Base-by-base conservation (phyloP, 495 filamentous ascomycete genomes). In the Hypoxylon perforatum region DNA sequence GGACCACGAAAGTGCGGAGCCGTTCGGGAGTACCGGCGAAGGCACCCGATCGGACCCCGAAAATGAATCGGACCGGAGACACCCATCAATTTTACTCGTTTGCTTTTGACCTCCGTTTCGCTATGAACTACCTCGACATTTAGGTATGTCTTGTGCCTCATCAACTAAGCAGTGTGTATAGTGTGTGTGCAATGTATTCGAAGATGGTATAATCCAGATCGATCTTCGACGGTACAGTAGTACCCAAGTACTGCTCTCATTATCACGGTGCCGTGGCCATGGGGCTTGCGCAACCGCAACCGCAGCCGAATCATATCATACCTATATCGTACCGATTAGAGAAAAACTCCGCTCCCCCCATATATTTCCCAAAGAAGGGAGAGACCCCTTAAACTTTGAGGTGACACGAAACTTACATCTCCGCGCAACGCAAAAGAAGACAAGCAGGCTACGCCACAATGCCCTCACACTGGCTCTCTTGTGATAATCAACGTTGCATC, bases 1-100 rank as follows among this genome's bases (percentile, higher is more conserved):
- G n/a, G n/a, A n/a, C n/a, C n/a, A 50, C 17, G 11, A 36, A 44
- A 42, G 45, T 57, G 53, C 61, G 61, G 61, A 57, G 52, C 61
- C 61, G 61, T 65, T 58, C 61, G 65, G 60, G 54, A 69, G 47
- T 42, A 59, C 65, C 65, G 65, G 60, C 59, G 63, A 55, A 44
- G 19, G 41, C 58, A 68, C 45, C 65, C 60, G 65, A 63, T 63
- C 59, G 65, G 59, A 10, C 36, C 36, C 65, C 65, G 65, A 69
- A 69, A 69, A 69, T 63, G 65, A 69, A 63, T 59, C 65, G 65
- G 65, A 63, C 59, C 59, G 65, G 65, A 15, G 35, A 44, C 22
- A n/a, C 53, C 65, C 46, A 62, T 55, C 48, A 15, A 44, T 52
- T 38, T 57, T 57, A 53, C 61, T 28, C 22, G 28, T 54, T 15